Conservation (phyloP, 75 land plant genomes). For the Picea sitchensis region DNA sequence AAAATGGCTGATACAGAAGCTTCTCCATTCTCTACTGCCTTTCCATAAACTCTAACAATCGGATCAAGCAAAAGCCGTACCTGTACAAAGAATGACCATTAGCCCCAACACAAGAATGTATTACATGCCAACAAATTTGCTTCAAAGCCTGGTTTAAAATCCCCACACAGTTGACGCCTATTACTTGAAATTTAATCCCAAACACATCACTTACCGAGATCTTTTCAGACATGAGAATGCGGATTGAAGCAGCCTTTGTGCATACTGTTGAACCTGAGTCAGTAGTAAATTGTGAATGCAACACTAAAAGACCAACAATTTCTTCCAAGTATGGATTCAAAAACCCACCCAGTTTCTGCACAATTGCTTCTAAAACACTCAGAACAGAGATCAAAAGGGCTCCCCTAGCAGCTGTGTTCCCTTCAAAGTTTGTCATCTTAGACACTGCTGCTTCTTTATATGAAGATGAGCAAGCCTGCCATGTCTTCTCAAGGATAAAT, state of each 20-base stretch:
- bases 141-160: neutral
- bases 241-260: conserved; percentile 43
- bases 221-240: conserved; percentile 51
- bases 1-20: conserved; percentile 44
- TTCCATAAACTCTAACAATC: conserved; percentile 47
- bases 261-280: conserved; percentile 32
- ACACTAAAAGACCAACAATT: conserved; percentile 50
- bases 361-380: conserved; percentile 49
- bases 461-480: conserved; percentile 4
- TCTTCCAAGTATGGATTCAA: conserved; percentile 81
- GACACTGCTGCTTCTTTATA: neutral
- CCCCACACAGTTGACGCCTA: neutral
- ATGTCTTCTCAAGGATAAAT: conserved; percentile 27
- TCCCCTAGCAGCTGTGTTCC: neutral
- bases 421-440: neutral
- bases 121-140: neutral
- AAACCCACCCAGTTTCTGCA: conserved; percentile 75
- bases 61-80: conserved; percentile 78
- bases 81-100: conserved; percentile 26
- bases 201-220: conserved; percentile 53
- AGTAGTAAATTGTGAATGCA: conserved; percentile 36
- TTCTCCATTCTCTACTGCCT: conserved; percentile 57
- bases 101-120: neutral
- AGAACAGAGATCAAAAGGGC: conserved; percentile 46
- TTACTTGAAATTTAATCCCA: neutral